These are phyloP conservation scores for Rutstroemia sp. DNA, from an alignment of 2,329 filamentous ascomycete species.

Conservation along the genomic window DNA sequence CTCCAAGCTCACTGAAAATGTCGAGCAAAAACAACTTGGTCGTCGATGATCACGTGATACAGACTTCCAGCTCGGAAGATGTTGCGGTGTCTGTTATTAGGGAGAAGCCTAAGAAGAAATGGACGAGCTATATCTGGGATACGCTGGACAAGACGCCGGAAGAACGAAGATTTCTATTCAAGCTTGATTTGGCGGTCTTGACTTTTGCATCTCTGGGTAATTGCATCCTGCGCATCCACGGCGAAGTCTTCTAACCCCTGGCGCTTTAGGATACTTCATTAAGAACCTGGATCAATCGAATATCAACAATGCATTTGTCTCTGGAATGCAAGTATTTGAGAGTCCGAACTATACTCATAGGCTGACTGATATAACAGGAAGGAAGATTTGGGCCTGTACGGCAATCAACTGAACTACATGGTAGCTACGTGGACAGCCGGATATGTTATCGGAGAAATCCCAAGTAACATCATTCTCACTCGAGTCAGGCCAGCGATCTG, in stretches of 20 bases:
- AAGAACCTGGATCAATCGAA: constrained; percentile 41
- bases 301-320: constrained; percentile 40
- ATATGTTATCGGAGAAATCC: constrained; percentile 44
- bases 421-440: constrained; percentile 32
- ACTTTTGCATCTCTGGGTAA: constrained; percentile 9
- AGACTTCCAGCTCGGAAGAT: neutral
- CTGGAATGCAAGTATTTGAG: constrained; percentile 31
- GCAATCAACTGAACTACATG: constrained; percentile 36
- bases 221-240: neutral
- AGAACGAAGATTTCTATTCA: constrained; percentile 38
- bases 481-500: constrained; percentile 19
- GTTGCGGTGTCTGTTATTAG: constrained; percentile 1
- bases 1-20: neutral
- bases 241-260: neutral
- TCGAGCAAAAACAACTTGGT: neutral
- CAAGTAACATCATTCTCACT: constrained; percentile 43
- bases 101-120: constrained; percentile 24
- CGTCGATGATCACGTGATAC: constrained; percentile 2
- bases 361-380: constrained; percentile 13
- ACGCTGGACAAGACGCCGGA: constrained; percentile 43
- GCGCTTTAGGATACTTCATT: constrained; percentile 38
- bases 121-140: constrained; percentile 37
- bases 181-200: constrained; percentile 40
- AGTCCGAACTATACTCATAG: constrained; percentile 17
- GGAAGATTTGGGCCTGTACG: constrained; percentile 40